Conservation (phyloP, 2,329 filamentous ascomycete species). For the Arachnomyces sp. region DNA sequence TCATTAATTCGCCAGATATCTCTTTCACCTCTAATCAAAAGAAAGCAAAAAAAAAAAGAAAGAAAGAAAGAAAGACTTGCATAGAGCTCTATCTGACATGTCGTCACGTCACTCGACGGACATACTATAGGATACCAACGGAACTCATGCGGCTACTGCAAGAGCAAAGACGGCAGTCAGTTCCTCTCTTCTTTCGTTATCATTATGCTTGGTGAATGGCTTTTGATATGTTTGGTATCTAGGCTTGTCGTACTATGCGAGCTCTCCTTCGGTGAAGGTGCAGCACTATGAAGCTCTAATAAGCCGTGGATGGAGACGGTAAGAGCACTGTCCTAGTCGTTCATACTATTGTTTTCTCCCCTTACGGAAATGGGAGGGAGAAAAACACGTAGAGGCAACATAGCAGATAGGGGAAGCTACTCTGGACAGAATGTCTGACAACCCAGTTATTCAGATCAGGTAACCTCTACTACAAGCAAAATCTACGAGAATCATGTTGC, state of each 20-base stretch:
- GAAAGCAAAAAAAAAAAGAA: too few relatives aligned
- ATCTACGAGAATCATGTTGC: constrained; percentile 72
- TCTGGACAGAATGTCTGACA: too few relatives aligned
- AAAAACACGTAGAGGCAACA: too few relatives aligned
- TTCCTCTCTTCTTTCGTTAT: constrained; percentile 13
- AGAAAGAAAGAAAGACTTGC: too few relatives aligned
- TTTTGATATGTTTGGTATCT: constrained; percentile 1
- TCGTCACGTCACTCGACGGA: neutral
- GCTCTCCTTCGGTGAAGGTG: constrained; percentile 35
- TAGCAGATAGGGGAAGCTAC: too few relatives aligned
- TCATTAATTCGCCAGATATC: too few relatives aligned
- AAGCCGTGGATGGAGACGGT: constrained; percentile 44
- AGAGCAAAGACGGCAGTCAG: constrained; percentile 39
- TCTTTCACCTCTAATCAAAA: too few relatives aligned
- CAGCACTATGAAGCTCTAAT: constrained; percentile 42
- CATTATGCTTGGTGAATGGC: neutral
- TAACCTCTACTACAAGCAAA: constrained; percentile 44
- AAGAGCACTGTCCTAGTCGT: constrained; percentile 10
- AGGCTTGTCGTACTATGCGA: constrained; percentile 42
- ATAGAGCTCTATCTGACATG: neutral
- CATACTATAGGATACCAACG: constrained; percentile 37
- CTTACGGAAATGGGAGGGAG: too few relatives aligned
- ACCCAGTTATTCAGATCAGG: constrained; percentile 31
- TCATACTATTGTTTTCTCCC: constrained; percentile 5
- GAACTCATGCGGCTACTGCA: constrained; percentile 43